Evolutionary conservation across 2,329 filamentous ascomycete species (phyloP), one percentile per base, ranked within the genome.

Genomic region (Colletotrichum sp.): DNA sequence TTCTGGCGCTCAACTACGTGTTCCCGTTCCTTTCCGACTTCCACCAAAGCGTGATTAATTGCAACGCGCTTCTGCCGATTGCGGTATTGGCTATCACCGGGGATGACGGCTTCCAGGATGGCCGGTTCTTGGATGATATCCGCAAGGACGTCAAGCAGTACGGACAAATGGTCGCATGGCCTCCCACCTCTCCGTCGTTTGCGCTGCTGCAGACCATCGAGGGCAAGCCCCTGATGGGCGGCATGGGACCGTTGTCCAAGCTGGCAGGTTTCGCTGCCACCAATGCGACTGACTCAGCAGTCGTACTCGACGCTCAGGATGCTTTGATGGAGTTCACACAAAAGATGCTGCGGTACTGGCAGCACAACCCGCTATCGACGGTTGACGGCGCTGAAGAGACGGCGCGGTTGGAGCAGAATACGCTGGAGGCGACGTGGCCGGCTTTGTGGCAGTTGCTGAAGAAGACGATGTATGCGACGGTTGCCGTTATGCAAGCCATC

Each of bases 391-490:
- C 92, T 0, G 91, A 95, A 70, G 94, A 98, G 80, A 82, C 84
- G 4, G 84, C 89, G 10, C 90, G 89, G 68, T 85, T 98, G 8
- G 91, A 92, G 26, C 88, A 91, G 1, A 92, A 95, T 72, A 93
- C 94, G 0, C 82, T 92, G 44, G 88, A 91, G 76, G 91, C 85
- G 22, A 95, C 95, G 0, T 91, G 94, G 81, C 93, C 94, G 1
- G 86, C 90, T 34, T 87, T 98, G 7, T 96, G 95, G 94, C 92
- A 92, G 78, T 84, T 96, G 3, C 87, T 98, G 8, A 93, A 93
- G 78, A 93, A 94, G 72, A 90, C 93, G 57, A 86, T 98, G 81
- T 98, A 96, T 81, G 92, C 93, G 4, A 89, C 92, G 5, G 92
- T 96, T 5, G 93, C 95, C 66, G 88, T 95, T 16, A 87, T 98